Conservation (phyloP, 225 moss, liverwort and hornwort genomes). For the Pseudisothecium myosuroides region DNA sequence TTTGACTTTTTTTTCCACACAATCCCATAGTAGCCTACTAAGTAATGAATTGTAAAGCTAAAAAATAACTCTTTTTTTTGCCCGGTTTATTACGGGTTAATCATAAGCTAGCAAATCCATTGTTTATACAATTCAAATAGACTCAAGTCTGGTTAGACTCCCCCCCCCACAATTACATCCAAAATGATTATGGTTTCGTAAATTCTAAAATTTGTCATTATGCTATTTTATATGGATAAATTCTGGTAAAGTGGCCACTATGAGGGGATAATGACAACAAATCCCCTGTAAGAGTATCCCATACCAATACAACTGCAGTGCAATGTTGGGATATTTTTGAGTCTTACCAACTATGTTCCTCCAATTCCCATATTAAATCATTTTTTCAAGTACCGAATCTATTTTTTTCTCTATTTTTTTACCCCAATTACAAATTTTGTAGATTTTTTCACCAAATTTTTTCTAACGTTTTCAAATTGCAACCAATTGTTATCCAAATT, state of each 20-base stretch:
- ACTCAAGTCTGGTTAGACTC: accelerated
- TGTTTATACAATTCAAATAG: background rate
- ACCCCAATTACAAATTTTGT: accelerated
- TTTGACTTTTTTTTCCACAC: too few species aligned
- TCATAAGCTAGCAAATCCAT: background rate
- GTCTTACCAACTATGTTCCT: accelerated
- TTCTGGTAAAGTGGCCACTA: accelerated
- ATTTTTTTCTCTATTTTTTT: background rate
- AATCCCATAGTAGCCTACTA: too few species aligned
- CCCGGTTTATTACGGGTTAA: accelerated
- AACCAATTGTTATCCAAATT: accelerated
- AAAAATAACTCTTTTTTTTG: too few species aligned
- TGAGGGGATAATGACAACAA: background rate
- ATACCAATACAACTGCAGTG: accelerated
- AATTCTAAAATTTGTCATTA: background rate
- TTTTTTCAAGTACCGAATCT: accelerated
- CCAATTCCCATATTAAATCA: background rate
- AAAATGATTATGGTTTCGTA: accelerated
- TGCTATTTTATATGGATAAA: background rate
- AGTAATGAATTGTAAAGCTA: too few species aligned
- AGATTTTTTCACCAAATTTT: background rate
- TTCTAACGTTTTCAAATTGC: background rate
- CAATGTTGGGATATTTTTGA: accelerated
- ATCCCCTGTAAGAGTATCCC: accelerated
- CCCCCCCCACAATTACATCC: too few species aligned